Percentiles rank a stretch among this genome's conserved stretches.
Conservation (phyloP, 2,329 filamentous ascomycete species). For the Fusarium xylarioides region DNA sequence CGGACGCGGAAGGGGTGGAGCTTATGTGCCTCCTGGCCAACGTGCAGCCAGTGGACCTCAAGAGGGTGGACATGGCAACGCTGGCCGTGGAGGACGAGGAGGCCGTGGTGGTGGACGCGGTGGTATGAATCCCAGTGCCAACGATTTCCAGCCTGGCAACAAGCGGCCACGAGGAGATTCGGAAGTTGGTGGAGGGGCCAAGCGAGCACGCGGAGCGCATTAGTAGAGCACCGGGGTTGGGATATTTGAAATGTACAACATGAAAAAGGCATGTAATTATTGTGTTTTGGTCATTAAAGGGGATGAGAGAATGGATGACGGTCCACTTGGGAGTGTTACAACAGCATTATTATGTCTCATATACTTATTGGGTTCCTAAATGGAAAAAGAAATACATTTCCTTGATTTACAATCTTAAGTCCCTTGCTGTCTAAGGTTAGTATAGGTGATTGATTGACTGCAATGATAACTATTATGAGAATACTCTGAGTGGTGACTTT, state of each 20-base stretch:
- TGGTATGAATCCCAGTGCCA: constrained; percentile 59
- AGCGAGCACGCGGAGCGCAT: constrained; percentile 54
- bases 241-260: constrained; percentile 36
- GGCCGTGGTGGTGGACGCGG: constrained; percentile 55
- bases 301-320: constrained; percentile 22
- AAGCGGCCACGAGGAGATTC: constrained; percentile 66
- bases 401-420: constrained; percentile 11
- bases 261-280: constrained; percentile 36
- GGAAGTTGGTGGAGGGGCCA: constrained; percentile 53
- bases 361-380: constrained; percentile 37
- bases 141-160: constrained; percentile 66
- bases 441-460: not conserved
- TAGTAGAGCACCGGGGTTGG: constrained; percentile 32
- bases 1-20: constrained; percentile 51
- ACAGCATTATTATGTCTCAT: constrained; percentile 28
- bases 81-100: constrained; percentile 52
- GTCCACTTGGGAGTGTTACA: constrained; percentile 16
- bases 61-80: constrained; percentile 45
- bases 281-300: constrained; percentile 24
- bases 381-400: constrained; percentile 37
- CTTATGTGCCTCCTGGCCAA: constrained; percentile 51
- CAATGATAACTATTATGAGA: not conserved
- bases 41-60: constrained; percentile 48
- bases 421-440: not conserved
- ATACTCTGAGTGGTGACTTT: not conserved